Percentiles rank a stretch among this genome's conserved stretches.
Conservation (phyloP, 306 rosid species). For the Lablab purpureus region DNA sequence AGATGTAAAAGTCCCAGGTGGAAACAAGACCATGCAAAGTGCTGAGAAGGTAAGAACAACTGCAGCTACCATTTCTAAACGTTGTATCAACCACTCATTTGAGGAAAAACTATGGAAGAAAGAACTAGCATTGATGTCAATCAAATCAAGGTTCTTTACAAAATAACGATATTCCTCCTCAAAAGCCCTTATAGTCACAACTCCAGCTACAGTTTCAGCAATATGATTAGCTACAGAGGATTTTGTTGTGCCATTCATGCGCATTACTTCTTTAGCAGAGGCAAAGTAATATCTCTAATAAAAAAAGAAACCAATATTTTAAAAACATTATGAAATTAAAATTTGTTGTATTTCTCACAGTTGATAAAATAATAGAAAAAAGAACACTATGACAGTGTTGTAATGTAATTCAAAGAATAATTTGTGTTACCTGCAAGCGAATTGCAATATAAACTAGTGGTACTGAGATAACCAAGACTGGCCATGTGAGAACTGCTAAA, state of each 20-base stretch:
- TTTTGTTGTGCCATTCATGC: slow-evolving; percentile 76
- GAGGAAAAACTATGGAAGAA: slow-evolving; percentile 68
- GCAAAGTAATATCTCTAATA: slow-evolving; percentile 68
- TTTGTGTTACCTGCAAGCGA: slow-evolving; percentile 57
- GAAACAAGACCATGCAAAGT: slow-evolving; percentile 74
- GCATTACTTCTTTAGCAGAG: slow-evolving; percentile 74
- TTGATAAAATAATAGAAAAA: background rate
- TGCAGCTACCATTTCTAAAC: slow-evolving; percentile 67
- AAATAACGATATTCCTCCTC: slow-evolving; percentile 66
- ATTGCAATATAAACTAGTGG: slow-evolving; percentile 52
- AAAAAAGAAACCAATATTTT: background rate
- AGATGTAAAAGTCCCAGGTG: slow-evolving; percentile 65
- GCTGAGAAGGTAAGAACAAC: slow-evolving; percentile 64
- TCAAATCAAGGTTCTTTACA: slow-evolving; percentile 63
- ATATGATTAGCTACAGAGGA: slow-evolving; percentile 69
- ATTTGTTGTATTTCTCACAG: background rate
- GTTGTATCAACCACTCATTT: slow-evolving; percentile 75
- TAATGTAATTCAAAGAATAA: slow-evolving; percentile 18
- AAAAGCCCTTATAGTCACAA: slow-evolving; percentile 76
- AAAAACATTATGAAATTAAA: background rate
- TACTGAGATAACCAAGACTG: slow-evolving; percentile 54
- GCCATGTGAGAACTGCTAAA: slow-evolving; percentile 64
- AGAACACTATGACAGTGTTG: background rate
- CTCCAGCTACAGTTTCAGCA: slow-evolving; percentile 79
- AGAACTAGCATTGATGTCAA: slow-evolving; percentile 72